A percentile compares a stretch with the other conserved stretches of the same genome.
phyloP scores from a whole-genome alignment of 148 eudicot species.

The Rhododendron kiyosumense region DNA sequence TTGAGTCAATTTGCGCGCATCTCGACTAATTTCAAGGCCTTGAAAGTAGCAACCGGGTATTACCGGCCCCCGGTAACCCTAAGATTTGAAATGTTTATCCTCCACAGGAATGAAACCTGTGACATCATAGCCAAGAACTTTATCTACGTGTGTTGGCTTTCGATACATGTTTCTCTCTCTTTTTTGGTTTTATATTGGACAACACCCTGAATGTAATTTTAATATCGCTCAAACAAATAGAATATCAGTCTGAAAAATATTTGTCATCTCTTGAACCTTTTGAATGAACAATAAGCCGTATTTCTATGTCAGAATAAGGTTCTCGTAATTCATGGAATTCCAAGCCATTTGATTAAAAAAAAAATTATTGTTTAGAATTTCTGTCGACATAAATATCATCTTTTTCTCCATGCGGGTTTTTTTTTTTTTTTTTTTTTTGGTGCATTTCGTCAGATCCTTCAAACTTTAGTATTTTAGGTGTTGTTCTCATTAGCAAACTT shows the following conservation, averaged over 20 bases:
- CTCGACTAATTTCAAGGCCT: too few relatives aligned
- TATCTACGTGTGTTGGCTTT: neutral
- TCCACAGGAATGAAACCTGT: too few relatives aligned
- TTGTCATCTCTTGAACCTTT: neutral
- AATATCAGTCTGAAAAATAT: too few relatives aligned
- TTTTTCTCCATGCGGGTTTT: neutral
- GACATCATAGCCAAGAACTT: neutral
- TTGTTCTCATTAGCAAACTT: neutral
- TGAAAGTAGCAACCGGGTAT: too few relatives aligned
- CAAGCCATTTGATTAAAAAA: too few relatives aligned
- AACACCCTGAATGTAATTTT: too few relatives aligned
- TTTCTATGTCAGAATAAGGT: neutral
- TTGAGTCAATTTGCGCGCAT: too few relatives aligned
- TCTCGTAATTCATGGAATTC: neutral
- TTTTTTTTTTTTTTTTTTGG: neutral
- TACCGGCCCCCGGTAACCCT: rapidly evolving
- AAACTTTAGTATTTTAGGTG: neutral
- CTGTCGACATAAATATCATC: neutral
- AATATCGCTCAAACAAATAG: too few relatives aligned
- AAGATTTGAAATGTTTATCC: too few relatives aligned
- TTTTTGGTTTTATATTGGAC: too few relatives aligned
- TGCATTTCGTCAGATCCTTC: neutral
- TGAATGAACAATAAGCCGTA: neutral
- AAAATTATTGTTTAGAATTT: too few relatives aligned
- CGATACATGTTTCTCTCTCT: neutral